Percentiles rank a stretch among this genome's conserved stretches.
phyloP scores from a whole-genome alignment of 345 rosid species.

The Luvunga scandens region DNA sequence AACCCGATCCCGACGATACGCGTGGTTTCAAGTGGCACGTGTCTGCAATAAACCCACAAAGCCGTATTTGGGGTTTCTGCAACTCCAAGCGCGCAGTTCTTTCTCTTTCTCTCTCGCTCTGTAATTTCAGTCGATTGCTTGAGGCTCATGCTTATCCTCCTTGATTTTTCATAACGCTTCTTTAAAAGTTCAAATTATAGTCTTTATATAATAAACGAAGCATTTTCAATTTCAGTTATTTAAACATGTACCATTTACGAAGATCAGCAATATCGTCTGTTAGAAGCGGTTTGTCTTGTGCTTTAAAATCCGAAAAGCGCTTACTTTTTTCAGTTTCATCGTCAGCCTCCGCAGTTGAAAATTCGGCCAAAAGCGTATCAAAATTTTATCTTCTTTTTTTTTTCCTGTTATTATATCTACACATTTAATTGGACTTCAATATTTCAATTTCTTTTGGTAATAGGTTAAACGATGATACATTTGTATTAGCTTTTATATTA shows the following conservation, averaged over 20 bases:
- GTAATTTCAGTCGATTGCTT: not conserved
- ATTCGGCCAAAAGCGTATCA: not conserved
- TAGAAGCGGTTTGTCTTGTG: not conserved
- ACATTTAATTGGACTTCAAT: not conserved
- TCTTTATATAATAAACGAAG: not conserved
- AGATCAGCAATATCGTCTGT: slow-evolving; percentile 2
- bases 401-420: too few species aligned
- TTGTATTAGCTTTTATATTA: not conserved
- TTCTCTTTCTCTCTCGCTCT: not conserved
- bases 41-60: slow-evolving; percentile 13
- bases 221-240: not conserved
- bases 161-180: not conserved
- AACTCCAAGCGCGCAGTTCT: not conserved
- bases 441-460: not conserved
- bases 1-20: not conserved
- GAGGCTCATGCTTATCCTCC: not conserved
- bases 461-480: not conserved
- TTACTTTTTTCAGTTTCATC: not conserved
- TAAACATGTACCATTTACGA: not conserved
- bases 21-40: not conserved
- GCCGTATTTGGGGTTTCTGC: not conserved
- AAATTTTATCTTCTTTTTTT: not conserved
- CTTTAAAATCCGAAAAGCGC: not conserved
- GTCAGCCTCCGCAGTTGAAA: not conserved
- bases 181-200: not conserved